A percentile compares a stretch with the other conserved stretches of the same genome.
phyloP scores from a whole-genome alignment of 768 basidiomycete genomes.

The Aureoboletus auriporus region DNA sequence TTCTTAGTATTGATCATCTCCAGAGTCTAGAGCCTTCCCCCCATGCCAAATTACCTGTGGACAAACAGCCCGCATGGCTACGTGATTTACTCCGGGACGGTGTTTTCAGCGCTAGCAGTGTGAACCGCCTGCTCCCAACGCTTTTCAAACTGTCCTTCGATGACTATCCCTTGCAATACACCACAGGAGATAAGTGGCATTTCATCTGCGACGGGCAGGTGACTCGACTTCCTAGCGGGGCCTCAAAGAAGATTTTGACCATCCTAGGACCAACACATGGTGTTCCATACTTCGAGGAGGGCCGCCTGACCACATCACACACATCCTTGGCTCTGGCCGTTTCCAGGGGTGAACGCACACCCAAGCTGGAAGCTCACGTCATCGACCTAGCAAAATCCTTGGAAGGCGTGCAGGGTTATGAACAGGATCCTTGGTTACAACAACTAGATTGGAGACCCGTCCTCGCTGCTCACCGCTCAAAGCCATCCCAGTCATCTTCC shows the following conservation, averaged over 20 bases:
- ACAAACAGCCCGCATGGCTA: constrained; percentile 54
- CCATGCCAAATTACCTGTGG: background rate
- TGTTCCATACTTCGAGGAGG: constrained; percentile 39
- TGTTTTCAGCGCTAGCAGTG: constrained; percentile 35
- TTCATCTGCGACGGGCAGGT: constrained; percentile 35
- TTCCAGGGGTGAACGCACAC: constrained; percentile 39
- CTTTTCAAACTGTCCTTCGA: constrained; percentile 63
- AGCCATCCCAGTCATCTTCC: background rate
- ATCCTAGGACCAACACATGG: constrained; percentile 48
- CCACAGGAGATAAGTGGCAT: constrained; percentile 64
- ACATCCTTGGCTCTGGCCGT: constrained; percentile 43
- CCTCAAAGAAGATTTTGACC: constrained; percentile 37
- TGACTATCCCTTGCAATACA: constrained; percentile 55
- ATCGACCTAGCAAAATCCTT: constrained; percentile 39
- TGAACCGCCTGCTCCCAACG: constrained; percentile 56
- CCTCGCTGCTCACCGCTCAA: background rate
- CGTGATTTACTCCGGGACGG: constrained; percentile 40
- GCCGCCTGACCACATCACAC: constrained; percentile 40
- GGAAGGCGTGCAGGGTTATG: constrained; percentile 17
- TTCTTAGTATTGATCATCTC: background rate
- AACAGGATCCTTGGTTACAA: constrained; percentile 50
- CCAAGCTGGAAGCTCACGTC: constrained; percentile 33
- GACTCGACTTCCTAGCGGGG: constrained; percentile 41
- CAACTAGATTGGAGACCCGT: constrained; percentile 67
- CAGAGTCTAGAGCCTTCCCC: constrained; percentile 5